Evolutionary conservation across 2,329 filamentous ascomycete species (phyloP), one percentile per base, ranked within the genome.

Genomic region (Colletotrichum scovillei): DNA sequence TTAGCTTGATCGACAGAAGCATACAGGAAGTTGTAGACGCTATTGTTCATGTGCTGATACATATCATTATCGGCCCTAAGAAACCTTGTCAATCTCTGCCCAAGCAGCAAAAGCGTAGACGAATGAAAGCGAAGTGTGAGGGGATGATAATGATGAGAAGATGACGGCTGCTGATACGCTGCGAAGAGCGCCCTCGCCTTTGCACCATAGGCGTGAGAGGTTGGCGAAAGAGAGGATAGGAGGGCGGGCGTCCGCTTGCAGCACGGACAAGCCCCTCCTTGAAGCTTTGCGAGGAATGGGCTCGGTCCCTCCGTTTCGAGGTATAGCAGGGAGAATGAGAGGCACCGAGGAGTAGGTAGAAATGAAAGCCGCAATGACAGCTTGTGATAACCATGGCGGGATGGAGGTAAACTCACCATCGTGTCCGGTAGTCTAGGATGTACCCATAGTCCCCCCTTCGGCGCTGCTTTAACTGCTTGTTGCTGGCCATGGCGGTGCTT

Each of bases 1-100:
- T 66, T 72, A 35, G 26, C 53, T 16, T 30, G 5, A 12, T 53
- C 57, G 49, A 19, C 24, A 24, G 63, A n/a, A 49, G 16, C 86
- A 80, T 82, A 92, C 88, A 97, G 88, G 75, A 93, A 92, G 78
- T 94, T 94, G 83, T 98, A 98, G 67, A 97, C 88, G 53, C 92
- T 93, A 80, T 97, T 98, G 85, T 98, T 98, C 87, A 97, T 91
- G 81, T 98, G 96, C 74, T 94, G 89, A 82, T 97, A 98, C 94
- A 97, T 97, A 85, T 98, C 95, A 80, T 97, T 97, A 83, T 98
- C 95, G 81, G 91, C 92, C 94, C 94, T 95, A 70, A 26, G 67
- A 72, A 68, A 74, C 59, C 56, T 67, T 58, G 71, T 75, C 66
- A 74, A 59, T 57, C 62, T 70, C 58, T 70, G 52, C 24, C 30